phyloP scores from a whole-genome alignment of 1,139 yeast species.

The Pichia sp. region DNA sequence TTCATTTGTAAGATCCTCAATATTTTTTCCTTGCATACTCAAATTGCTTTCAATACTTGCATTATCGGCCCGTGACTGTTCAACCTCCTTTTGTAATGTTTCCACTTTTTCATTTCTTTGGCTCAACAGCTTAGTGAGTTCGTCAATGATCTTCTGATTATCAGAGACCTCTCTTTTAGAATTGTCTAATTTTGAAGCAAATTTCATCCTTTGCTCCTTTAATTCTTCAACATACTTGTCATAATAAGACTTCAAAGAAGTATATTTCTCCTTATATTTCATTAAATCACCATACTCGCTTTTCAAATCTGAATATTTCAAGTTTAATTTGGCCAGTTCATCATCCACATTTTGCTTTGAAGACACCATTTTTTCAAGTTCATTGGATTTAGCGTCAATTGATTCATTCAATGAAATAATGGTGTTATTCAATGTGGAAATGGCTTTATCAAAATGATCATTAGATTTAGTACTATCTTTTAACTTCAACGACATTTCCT shows the following conservation, averaged over 20 bases:
- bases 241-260: neutral
- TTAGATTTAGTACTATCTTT: neutral
- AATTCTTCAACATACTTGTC: neutral
- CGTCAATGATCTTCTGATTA: neutral
- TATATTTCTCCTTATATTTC: slow-evolving; percentile 4
- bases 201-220: neutral
- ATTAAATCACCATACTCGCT: slow-evolving; percentile 4
- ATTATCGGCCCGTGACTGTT: neutral
- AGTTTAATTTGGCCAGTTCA: slow-evolving; percentile 6
- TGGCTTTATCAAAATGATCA: neutral
- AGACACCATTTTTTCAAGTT: neutral
- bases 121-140: neutral
- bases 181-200: neutral
- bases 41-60: neutral
- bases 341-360: slow-evolving; percentile 4
- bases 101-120: neutral
- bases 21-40: neutral
- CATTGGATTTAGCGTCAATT: neutral
- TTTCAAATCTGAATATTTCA: slow-evolving; percentile 6
- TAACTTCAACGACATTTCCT: neutral
- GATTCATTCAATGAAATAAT: neutral
- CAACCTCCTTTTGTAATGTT: neutral
- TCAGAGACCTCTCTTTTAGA: neutral
- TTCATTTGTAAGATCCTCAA: neutral
- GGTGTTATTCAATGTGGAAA: neutral